Base-by-base conservation (phyloP, 31 red algal genomes). In the Asparagopsis taxiformis region DNA sequence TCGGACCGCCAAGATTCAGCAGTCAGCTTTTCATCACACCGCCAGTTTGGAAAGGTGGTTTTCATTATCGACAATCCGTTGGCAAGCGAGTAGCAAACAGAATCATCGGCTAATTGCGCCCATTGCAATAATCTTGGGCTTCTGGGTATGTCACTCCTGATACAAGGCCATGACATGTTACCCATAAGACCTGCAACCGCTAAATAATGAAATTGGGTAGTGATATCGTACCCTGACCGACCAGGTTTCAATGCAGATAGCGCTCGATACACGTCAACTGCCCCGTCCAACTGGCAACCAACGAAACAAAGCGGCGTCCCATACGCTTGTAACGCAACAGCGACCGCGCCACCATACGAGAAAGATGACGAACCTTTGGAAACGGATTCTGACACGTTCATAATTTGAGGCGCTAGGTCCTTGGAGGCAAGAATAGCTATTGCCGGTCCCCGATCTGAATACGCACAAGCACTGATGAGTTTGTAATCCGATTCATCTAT, bases 221-320 rank as follows among this genome's bases (percentile, higher is more conserved):
- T 86, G 26, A 90, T 58, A 72, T 97, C 93, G 51, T 61, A 74
- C 38, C 68, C 66, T 8, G 82, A 66, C 39, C 93, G 79, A 30
- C 93, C 87, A 7, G 90, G 70, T 31, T 84, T 84, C 35, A 91
- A 31, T 0, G 77, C 51, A 17, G 75, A 60, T 34, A 97, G 33
- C 0, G 83, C 69, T 16, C 65, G 60, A 39, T 71, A 76, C 20
- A 97, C 62, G 15, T 97, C 87, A 6, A 38, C 21, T 34, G 74
- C 25, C 28, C 93, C 93, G 26, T 59, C 52, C 10, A 90, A 24
- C 19, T 55, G 58, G 36, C 52, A 87, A 53, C 81, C 78, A 17
- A 91, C 72, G 52, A 97, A 97, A 63, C 87, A 87, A 31, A 97
- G 38, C 31, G 86, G 68, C 6, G 88, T 91, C 41, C 93, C 88